These are phyloP conservation scores for Fusarium gaditjirri DNA, from an alignment of 2,329 filamentous ascomycete genomes.

Conservation along the genomic window DNA sequence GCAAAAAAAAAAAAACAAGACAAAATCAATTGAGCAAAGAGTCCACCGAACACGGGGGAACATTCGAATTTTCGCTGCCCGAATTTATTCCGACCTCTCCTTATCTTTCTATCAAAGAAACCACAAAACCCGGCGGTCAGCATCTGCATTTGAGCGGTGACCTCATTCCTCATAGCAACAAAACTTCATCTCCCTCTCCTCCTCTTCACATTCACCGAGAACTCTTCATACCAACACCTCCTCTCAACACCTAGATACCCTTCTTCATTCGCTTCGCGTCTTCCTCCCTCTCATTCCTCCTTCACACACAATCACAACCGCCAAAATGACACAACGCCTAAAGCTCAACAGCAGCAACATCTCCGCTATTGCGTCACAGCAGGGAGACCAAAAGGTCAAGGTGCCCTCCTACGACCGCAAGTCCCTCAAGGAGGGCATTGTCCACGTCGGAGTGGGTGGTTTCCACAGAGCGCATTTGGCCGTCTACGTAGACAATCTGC, in stretches of 20 bases:
- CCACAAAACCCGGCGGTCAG: conserved; percentile 38
- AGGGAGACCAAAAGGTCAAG: conserved; percentile 35
- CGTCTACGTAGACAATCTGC: conserved; percentile 61
- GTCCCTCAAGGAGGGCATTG: conserved; percentile 63
- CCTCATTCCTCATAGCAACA: conserved; percentile 29
- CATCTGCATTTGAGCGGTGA: conserved; percentile 27
- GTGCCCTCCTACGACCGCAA: conserved; percentile 57
- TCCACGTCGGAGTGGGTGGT: conserved; percentile 64
- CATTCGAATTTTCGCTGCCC: conserved; percentile 25
- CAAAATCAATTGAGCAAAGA: neutral
- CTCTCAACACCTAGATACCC: neutral
- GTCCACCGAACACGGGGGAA: conserved; percentile 33
- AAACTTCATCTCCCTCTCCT: neutral
- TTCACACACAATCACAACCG: neutral
- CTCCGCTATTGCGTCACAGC: conserved; percentile 35
- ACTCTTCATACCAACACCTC: neutral
- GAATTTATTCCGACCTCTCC: conserved; percentile 32
- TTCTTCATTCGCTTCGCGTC: neutral
- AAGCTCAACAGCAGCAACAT: conserved; percentile 45
- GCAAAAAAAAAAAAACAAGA: neutral
- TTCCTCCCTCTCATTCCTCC: neutral
- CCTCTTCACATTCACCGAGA: neutral
- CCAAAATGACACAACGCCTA: conserved; percentile 36
- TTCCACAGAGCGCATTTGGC: conserved; percentile 66
- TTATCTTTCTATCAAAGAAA: neutral